Evolutionary conservation across 2,329 filamentous ascomycete species (phyloP).

Genomic region (Clarireedia sp.): DNA sequence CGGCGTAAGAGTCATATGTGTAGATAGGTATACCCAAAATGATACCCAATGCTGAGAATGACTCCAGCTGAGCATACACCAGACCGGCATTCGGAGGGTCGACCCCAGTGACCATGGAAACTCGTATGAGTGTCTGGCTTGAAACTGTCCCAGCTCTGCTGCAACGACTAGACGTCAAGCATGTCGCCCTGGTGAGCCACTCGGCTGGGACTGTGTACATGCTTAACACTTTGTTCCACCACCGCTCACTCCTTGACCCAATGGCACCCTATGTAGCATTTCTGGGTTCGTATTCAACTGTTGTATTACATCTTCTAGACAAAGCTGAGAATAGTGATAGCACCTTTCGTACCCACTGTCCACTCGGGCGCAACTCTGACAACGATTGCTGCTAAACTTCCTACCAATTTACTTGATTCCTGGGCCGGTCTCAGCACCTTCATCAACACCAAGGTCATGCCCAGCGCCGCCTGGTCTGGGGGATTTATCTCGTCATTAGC

Average conservation of each 20-base stretch:
- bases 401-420: slow-evolving; percentile 25
- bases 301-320: slow-evolving; percentile 11
- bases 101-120: slow-evolving; percentile 30
- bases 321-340: too few species aligned
- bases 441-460: slow-evolving; percentile 27
- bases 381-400: slow-evolving; percentile 14
- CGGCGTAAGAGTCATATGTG: slow-evolving; percentile 32
- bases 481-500: slow-evolving; percentile 6
- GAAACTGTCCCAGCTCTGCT: slow-evolving; percentile 35
- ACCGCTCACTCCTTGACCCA: slow-evolving; percentile 28
- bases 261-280: slow-evolving; percentile 21
- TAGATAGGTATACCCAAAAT: slow-evolving; percentile 30
- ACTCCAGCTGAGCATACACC: neutral
- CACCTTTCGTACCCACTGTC: too few species aligned
- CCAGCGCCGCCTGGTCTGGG: slow-evolving; percentile 17
- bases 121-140: slow-evolving; percentile 34
- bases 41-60: neutral
- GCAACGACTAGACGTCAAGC: slow-evolving; percentile 27
- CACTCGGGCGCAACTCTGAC: too few species aligned
- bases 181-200: slow-evolving; percentile 35
- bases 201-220: slow-evolving; percentile 36
- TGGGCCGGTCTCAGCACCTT: slow-evolving; percentile 29
- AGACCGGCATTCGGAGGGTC: slow-evolving; percentile 39
- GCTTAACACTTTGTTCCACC: slow-evolving; percentile 34
- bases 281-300: slow-evolving; percentile 34